Evolutionary conservation across 2,329 filamentous ascomycete genomes (phyloP).

Genomic region (Botrytis hyacinthi): DNA sequence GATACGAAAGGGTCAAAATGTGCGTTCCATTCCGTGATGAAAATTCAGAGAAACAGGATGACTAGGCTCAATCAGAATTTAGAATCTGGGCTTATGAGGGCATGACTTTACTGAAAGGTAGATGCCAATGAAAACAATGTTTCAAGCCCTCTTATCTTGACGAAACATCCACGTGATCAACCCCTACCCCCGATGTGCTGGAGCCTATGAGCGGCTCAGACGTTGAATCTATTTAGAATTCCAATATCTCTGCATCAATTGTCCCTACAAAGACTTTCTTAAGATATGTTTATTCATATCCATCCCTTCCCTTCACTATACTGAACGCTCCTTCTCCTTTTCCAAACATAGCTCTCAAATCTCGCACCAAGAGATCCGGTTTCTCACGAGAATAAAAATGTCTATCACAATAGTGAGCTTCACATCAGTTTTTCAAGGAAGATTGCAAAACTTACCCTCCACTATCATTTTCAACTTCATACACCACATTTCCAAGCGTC

Average conservation of each 20-base stretch:
- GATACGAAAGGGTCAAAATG: not conserved
- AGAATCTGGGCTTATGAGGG: not conserved
- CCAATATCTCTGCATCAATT: not conserved
- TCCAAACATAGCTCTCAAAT: not conserved
- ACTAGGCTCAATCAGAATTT: not conserved
- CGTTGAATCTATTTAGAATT: not conserved
- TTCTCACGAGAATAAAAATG: not conserved
- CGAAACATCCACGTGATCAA: not conserved
- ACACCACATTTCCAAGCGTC: not conserved
- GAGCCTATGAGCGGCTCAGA: not conserved
- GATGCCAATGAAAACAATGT: not conserved
- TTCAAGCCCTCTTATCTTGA: not conserved
- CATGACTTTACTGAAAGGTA: not conserved
- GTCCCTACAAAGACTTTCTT: rapidly evolving
- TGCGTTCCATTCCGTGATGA: not conserved
- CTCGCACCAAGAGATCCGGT: not conserved
- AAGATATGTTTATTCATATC: not conserved
- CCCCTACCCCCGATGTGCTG: not conserved
- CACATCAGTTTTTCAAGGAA: no score
- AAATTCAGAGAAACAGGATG: not conserved
- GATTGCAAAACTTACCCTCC: no score
- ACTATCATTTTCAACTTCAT: not conserved
- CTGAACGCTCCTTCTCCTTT: not conserved
- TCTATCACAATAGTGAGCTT: not conserved
- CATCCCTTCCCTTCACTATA: not conserved